Evolutionary conservation across 805 yeast species (phyloP), one percentile per base, ranked within the genome.

Genomic region (Yarrowia divulgata): DNA sequence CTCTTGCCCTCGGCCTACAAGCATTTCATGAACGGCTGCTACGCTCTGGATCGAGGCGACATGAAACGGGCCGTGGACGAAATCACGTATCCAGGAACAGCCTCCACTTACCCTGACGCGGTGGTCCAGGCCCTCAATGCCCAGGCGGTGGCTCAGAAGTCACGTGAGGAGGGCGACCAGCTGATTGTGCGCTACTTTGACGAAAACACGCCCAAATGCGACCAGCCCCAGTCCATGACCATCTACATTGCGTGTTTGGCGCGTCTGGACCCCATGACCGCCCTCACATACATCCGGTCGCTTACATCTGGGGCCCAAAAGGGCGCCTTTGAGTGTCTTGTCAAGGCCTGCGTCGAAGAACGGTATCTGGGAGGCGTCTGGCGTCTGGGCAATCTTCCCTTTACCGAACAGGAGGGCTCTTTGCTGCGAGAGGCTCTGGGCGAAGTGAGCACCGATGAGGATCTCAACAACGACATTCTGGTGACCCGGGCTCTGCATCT

Each of bases 11-110:
- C 9, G 29, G 37, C 46, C 1, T 63, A 63, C 37, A 29, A 16
- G 18, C 68, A 49, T 12, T 63, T 63, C 23, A 63, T 63, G 45
- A 37, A n/a, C 37, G 68, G 68, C n/a, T 63, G 55, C 48, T 7
- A 48, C 16, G 68, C 68, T n/a, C 57, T 63, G 29, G 68, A 63
- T 13, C 45, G 57, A 13, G 68, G 48, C 8, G 39, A 48, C 10
- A 29, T 63, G 43, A 3, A 8, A 3, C 16, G 7, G 9, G 57
- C 57, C 1, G 68, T 63, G 35, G 57, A 46, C 1, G 39, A 63
- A 19, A 19, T 63, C 39, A 40, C 48, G 2, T 63, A 35, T 45
- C 68, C 68, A 3, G 68, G 57, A 2, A 48, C 68, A 8, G 46
- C 45, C 5, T 37, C 68, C 8, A 63, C 68, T 16, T 63, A 48